Evolutionary conservation across 2,329 filamentous ascomycete genomes (phyloP), one percentile per base, ranked within the genome.

Genomic region (Ophioceras dolichostomum): DNA sequence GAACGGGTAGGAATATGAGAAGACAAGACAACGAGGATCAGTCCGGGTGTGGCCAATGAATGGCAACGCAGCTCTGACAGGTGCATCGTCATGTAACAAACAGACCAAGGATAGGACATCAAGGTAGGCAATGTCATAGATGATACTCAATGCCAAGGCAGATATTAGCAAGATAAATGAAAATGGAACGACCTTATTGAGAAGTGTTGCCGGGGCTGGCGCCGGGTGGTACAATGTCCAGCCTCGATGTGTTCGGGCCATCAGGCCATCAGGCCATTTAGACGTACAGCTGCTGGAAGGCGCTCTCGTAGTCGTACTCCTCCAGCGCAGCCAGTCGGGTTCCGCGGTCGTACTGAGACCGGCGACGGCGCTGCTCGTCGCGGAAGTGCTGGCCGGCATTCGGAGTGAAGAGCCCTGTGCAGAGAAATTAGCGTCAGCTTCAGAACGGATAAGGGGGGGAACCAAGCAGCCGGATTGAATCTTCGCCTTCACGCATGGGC

Each of bases 331-430:
- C 79, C 43, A 83, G 70, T 40, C 76, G 73, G 20, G 83, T 91
- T 20, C 86, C 86, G 43, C 85, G 80, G 49, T 94, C 86, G 48
- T 76, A 94, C 49, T 84, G 79, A 17, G 83, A 88, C 36, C 76
- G 74, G 39, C 82, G 76, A 34, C 79, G 79, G 43, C 83, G 78
- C 53, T 87, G 83, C 52, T 87, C 79, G 44, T 84, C 77, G 13
- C 79, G 73, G 47, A 78, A 75, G 39, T 83, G 75, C 52, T 84
- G 79, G 13, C 78, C 76, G 33, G 79, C 78, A 45, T 83, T 81
- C 5, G 86, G 85, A 3, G 85, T 84, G 55, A 87, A 94, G 0
- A 94, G 70, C 0, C 80, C 80, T 84, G 31, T 14, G 10, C 28
- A 5, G 10, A n/a, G n/a, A n/a, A n/a, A 36, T 33, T 22, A 16